Conservation (phyloP, 2,329 filamentous ascomycete species). For the Microsporum audouinii region DNA sequence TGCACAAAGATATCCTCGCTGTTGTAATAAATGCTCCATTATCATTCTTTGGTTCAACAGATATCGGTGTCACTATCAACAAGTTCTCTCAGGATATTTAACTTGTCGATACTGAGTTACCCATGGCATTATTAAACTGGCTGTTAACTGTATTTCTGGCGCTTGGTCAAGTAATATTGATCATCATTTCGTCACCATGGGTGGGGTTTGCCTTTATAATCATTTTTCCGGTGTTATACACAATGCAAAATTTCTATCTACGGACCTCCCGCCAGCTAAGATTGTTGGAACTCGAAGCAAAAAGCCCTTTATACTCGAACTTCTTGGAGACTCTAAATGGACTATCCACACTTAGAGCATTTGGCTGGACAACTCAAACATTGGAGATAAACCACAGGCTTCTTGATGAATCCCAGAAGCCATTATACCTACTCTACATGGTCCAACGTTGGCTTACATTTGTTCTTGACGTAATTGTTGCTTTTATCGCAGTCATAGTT, state of each 20-base stretch:
- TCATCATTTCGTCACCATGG: conserved; percentile 19
- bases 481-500: conserved; percentile 38
- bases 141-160: conserved; percentile 15
- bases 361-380: conserved; percentile 10
- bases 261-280: conserved; percentile 36
- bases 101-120: conserved; percentile 35
- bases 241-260: conserved; percentile 31
- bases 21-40: conserved; percentile 27
- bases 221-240: conserved; percentile 18
- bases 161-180: conserved; percentile 19
- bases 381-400: conserved; percentile 33
- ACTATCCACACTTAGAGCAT: conserved; percentile 16
- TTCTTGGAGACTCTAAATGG: conserved; percentile 22
- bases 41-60: conserved; percentile 32
- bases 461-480: conserved; percentile 41
- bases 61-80: conserved; percentile 32
- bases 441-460: conserved; percentile 46
- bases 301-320: conserved; percentile 31
- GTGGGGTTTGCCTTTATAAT: conserved; percentile 21
- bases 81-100: conserved; percentile 37
- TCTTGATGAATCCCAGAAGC: conserved; percentile 44
- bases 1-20: conserved; percentile 18
- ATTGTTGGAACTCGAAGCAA: conserved; percentile 34
- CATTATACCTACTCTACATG: conserved; percentile 46
- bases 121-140: conserved; percentile 29